phyloP scores from a whole-genome alignment of 352 stramenopile genomes.

The Phytopythium aichiense region DNA sequence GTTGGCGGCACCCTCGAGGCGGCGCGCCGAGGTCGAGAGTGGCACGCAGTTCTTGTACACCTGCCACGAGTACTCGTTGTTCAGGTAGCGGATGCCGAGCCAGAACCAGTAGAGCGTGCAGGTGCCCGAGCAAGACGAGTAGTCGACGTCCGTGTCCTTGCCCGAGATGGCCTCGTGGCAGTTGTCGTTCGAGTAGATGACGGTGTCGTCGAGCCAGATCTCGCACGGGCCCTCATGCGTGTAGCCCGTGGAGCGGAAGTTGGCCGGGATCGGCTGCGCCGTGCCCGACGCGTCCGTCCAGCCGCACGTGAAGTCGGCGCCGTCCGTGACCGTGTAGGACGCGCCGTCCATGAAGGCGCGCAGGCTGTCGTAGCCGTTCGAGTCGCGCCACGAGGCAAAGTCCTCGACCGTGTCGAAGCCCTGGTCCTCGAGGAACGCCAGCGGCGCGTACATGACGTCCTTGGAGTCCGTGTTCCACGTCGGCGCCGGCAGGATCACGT shows the following conservation, averaged over 20 bases:
- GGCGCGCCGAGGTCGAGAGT: constrained; percentile 14
- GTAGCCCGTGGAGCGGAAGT: constrained; percentile 45
- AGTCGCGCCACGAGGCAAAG: constrained; percentile 28
- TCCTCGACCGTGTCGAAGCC: constrained; percentile 34
- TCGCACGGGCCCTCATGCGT: constrained; percentile 42
- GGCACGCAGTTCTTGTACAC: constrained; percentile 50
- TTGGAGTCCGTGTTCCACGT: constrained; percentile 30
- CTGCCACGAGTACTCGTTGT: constrained; percentile 53
- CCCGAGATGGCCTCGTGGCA: constrained; percentile 30
- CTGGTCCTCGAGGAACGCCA: constrained; percentile 48
- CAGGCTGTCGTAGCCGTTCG: constrained; percentile 37
- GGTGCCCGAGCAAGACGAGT: constrained; percentile 28
- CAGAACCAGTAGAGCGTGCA: constrained; percentile 43
- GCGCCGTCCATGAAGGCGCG: constrained; percentile 37
- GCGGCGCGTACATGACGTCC: constrained; percentile 33
- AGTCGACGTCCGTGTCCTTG: constrained; percentile 32
- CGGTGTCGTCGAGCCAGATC: constrained; percentile 37
- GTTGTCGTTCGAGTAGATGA: constrained; percentile 29
- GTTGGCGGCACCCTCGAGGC: constrained; percentile 17
- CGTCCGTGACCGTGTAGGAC: constrained; percentile 27
- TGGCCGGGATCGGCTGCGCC: constrained; percentile 27
- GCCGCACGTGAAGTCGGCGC: constrained; percentile 29
- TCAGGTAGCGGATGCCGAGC: constrained; percentile 34
- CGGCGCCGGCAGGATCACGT: constrained; percentile 30
- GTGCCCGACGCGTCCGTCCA: constrained; percentile 21